These are phyloP conservation scores for Colletotrichum kahawae DNA, from an alignment of 2,329 filamentous ascomycete species.

Conservation along the genomic window DNA sequence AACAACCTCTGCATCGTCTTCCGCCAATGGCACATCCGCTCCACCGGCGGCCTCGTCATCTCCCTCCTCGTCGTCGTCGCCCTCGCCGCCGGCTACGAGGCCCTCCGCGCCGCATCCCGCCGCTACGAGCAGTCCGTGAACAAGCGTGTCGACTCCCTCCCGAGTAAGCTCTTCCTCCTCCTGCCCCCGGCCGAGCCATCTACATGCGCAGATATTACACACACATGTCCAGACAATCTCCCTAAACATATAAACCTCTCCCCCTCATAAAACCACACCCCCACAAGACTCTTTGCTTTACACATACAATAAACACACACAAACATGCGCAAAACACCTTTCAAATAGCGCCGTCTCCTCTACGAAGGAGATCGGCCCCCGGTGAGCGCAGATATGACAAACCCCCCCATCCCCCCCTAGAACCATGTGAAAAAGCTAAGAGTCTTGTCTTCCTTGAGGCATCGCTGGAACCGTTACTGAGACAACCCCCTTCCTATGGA, in stretches of 20 bases:
- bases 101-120: conserved; percentile 76
- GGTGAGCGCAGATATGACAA: conserved; percentile 14
- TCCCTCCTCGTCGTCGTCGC: conserved; percentile 84
- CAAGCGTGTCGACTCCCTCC: conserved; percentile 50
- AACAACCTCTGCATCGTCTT: conserved; percentile 96
- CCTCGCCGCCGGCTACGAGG: conserved; percentile 92
- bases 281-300: neutral
- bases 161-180: conserved; percentile 49
- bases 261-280: neutral
- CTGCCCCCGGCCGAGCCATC: neutral
- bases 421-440: conserved; percentile 22
- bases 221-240: neutral
- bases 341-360: conserved; percentile 2
- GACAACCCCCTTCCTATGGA: conserved; percentile 65
- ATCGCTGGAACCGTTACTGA: conserved; percentile 59
- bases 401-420: neutral
- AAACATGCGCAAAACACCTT: neutral
- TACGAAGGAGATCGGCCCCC: conserved; percentile 5
- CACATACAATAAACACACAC: neutral
- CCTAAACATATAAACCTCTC: neutral
- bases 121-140: conserved; percentile 72
- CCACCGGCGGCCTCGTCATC: conserved; percentile 74
- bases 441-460: conserved; percentile 26
- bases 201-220: neutral
- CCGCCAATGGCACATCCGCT: conserved; percentile 84